Percentiles rank a stretch among this genome's conserved stretches.
These are phyloP conservation scores for Podospora conica DNA, from an alignment of 495 filamentous ascomycete genomes.

Conservation along the genomic window DNA sequence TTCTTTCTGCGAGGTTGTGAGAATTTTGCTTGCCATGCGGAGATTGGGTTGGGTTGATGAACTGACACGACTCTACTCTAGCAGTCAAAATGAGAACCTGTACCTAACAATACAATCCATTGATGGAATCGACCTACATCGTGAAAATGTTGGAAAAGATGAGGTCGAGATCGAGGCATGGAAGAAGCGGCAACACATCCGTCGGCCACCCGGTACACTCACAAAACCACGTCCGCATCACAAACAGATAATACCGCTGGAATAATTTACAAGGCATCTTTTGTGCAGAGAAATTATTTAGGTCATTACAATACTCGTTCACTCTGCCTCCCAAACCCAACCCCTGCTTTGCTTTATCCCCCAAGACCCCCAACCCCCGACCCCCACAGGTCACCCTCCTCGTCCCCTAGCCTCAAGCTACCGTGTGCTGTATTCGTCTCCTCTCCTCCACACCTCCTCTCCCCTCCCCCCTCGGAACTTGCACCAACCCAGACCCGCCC, in stretches of 20 bases:
- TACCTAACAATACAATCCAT: neutral
- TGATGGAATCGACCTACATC: neutral
- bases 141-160: neutral
- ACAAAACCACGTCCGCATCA: neutral
- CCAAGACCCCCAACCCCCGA: neutral
- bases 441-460: neutral
- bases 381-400: neutral
- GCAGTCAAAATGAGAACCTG: neutral
- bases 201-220: neutral
- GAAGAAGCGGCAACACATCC: too few relatives aligned
- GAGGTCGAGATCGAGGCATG: too few relatives aligned
- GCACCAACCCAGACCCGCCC: neutral
- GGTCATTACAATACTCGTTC: slow-evolving; percentile 13
- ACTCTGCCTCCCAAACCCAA: slow-evolving; percentile 9
- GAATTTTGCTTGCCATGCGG: neutral
- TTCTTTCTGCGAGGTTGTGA: neutral
- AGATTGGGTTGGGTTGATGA: neutral
- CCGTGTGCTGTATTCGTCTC: neutral
- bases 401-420: neutral
- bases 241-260: neutral
- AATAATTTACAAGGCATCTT: neutral
- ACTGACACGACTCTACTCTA: neutral
- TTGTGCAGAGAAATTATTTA: neutral
- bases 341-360: too few relatives aligned
- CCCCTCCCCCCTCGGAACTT: neutral